Conservation (phyloP, 805 yeast species). For the Barnettozyma siamensis region DNA sequence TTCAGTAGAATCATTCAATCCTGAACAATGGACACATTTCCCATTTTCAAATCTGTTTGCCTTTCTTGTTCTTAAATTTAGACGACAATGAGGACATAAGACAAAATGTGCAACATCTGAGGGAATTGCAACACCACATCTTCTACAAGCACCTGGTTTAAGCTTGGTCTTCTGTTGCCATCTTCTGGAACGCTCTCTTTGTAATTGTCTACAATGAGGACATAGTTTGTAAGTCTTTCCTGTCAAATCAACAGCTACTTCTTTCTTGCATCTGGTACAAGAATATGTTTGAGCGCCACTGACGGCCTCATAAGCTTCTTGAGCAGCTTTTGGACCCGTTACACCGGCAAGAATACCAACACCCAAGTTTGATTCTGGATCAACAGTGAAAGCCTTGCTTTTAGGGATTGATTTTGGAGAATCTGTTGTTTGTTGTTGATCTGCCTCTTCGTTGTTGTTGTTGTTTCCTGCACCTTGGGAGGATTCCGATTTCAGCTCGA, state of each 20-base stretch:
- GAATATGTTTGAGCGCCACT: conserved; percentile 7
- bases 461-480: neutral
- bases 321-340: conserved; percentile 17
- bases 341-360: conserved; percentile 20
- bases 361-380: conserved; percentile 21
- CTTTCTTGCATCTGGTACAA: conserved; percentile 59
- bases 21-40: conserved; percentile 63
- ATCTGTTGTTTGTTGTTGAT: neutral
- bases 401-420: conserved; percentile 1
- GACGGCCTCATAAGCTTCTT: conserved; percentile 3
- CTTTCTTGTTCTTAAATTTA: conserved; percentile 47
- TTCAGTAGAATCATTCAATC: conserved; percentile 42
- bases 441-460: too few species aligned
- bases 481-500: too few species aligned
- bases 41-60: conserved; percentile 57
- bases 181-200: conserved; percentile 54
- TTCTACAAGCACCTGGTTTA: conserved; percentile 42
- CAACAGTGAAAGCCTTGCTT: conserved; percentile 17
- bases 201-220: conserved; percentile 58
- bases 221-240: conserved; percentile 47
- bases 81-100: conserved; percentile 55
- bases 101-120: conserved; percentile 46
- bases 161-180: conserved; percentile 61
- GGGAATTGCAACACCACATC: conserved; percentile 48
- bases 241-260: conserved; percentile 37